Evolutionary conservation across 768 basidiomycete genomes (phyloP).

Genomic region (Hygrocybe punicea): DNA sequence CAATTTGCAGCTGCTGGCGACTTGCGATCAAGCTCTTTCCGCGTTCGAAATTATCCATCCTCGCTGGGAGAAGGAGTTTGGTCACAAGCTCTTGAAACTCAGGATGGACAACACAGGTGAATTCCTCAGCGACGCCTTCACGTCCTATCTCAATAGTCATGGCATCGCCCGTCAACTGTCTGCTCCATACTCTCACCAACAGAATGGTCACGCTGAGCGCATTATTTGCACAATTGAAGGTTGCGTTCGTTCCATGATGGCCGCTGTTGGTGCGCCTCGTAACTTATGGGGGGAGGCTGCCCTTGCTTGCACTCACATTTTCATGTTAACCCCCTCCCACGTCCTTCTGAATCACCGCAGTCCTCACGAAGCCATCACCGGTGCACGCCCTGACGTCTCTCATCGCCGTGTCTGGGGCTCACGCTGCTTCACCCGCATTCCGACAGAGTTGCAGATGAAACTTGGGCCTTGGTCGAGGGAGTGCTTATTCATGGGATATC

Average conservation of each 20-base stretch:
- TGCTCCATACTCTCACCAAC: slow-evolving; percentile 30
- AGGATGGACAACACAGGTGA: slow-evolving; percentile 4
- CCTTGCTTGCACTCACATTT: slow-evolving; percentile 17
- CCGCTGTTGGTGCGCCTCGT: slow-evolving; percentile 13
- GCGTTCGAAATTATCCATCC: not conserved
- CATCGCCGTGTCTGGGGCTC: slow-evolving; percentile 30
- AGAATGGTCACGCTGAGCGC: slow-evolving; percentile 32
- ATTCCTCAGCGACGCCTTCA: not conserved
- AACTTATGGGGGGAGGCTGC: slow-evolving; percentile 24
- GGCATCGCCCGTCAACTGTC: slow-evolving; percentile 25
- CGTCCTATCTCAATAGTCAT: not conserved
- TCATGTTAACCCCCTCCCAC: slow-evolving; percentile 22
- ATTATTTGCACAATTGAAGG: slow-evolving; percentile 28
- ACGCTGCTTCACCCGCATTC: slow-evolving; percentile 30
- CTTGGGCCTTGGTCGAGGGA: slow-evolving; percentile 17
- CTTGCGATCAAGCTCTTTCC: not conserved
- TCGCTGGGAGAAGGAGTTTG: slow-evolving; percentile 1
- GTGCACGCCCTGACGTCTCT: slow-evolving; percentile 25
- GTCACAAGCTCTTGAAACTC: not conserved
- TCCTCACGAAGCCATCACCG: slow-evolving; percentile 18
- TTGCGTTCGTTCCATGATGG: slow-evolving; percentile 19
- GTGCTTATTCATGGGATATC: slow-evolving; percentile 26
- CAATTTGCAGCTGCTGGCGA: not conserved
- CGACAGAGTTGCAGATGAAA: slow-evolving; percentile 25
- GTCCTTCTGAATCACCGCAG: slow-evolving; percentile 19